These are phyloP conservation scores for Astrothelium subdiscretum DNA, from an alignment of 495 filamentous ascomycete species.

Conservation along the genomic window DNA sequence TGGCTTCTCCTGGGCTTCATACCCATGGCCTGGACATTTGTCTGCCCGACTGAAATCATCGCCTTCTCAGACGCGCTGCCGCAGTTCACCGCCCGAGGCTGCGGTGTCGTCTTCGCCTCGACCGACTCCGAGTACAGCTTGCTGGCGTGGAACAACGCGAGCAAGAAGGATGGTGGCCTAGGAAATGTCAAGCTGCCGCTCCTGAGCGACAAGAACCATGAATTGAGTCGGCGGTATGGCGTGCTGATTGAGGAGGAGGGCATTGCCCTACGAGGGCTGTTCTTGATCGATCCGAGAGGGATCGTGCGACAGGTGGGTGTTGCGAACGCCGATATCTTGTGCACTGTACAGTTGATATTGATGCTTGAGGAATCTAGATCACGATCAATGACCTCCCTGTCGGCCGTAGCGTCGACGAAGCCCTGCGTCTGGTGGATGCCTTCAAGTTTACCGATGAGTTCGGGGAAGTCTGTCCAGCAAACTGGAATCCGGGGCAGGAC, in stretches of 20 bases:
- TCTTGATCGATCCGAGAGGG: conserved; percentile 48
- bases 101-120: conserved; percentile 40
- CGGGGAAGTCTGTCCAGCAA: conserved; percentile 35
- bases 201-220: conserved; percentile 44
- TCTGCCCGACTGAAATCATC: conserved; percentile 43
- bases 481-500: not conserved
- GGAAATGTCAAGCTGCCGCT: conserved; percentile 43
- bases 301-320: conserved; percentile 33
- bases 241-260: conserved; percentile 48
- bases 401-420: conserved; percentile 47
- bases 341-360: not conserved
- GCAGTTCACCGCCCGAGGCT: conserved; percentile 33
- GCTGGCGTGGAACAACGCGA: conserved; percentile 41
- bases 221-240: conserved; percentile 42
- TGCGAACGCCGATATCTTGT: not conserved
- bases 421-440: conserved; percentile 45
- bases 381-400: conserved; percentile 50
- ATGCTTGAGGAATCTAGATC: conserved; percentile 24
- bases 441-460: conserved; percentile 51
- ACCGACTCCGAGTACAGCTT: conserved; percentile 41
- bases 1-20: conserved; percentile 42
- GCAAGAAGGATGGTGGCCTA: conserved; percentile 42
- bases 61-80: conserved; percentile 35
- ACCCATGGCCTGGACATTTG: conserved; percentile 44
- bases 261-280: conserved; percentile 45